phyloP scores from a whole-genome alignment of 306 rosid genomes.

The Cajanus cajan region DNA sequence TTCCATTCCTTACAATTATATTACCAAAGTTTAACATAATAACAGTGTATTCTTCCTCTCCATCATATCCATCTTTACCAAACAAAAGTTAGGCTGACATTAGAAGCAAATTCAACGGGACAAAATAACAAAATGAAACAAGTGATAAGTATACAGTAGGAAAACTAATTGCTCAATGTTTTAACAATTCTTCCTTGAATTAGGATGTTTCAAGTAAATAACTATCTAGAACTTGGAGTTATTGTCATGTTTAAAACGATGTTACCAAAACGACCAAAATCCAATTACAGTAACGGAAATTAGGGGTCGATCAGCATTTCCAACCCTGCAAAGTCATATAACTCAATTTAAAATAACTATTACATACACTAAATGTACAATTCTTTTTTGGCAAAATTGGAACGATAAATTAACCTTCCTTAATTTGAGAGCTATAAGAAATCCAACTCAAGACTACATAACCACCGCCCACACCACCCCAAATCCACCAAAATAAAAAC shows the following conservation, averaged over 20 bases:
- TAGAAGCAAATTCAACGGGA: neutral
- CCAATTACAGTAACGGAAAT: neutral
- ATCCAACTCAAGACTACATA: neutral
- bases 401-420: neutral
- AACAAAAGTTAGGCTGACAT: neutral
- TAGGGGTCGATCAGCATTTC: neutral
- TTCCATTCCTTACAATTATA: neutral
- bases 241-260: neutral
- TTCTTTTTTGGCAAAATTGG: neutral
- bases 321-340: neutral
- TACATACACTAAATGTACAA: neutral
- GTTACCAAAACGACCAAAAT: neutral
- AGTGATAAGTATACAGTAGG: neutral
- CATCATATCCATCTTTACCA: neutral
- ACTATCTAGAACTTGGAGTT: neutral
- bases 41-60: neutral
- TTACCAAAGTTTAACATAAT: neutral
- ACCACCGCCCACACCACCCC: neutral
- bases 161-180: neutral
- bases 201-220: neutral
- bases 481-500: neutral
- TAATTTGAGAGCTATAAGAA: neutral
- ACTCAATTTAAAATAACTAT: neutral
- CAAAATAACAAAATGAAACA: neutral
- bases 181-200: neutral